Evolutionary conservation across 169 alveolate species (phyloP).

Genomic region (Cryptosporidium baileyi): DNA sequence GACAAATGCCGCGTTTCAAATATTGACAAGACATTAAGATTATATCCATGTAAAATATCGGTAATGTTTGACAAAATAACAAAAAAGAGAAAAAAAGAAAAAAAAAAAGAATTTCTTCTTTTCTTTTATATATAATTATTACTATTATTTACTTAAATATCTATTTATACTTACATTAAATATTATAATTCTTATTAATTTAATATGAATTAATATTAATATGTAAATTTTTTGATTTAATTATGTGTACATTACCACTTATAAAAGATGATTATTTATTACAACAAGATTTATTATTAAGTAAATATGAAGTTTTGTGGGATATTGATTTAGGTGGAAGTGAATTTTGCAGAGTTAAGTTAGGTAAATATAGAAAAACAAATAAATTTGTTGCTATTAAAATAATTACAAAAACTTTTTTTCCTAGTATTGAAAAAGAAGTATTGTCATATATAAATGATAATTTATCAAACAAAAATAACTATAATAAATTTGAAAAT

Average conservation of each 20-base stretch:
- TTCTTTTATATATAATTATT: too few relatives aligned
- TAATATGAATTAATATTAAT: too few relatives aligned
- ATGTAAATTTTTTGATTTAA: neutral
- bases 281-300: slow-evolving; percentile 24
- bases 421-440: slow-evolving; percentile 9
- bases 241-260: slow-evolving; percentile 47
- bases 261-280: neutral
- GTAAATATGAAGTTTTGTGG: slow-evolving; percentile 36
- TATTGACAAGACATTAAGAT: too few relatives aligned
- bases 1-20: too few relatives aligned
- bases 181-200: too few relatives aligned
- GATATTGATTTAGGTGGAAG: slow-evolving; percentile 68
- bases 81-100: too few relatives aligned
- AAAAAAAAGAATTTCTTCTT: too few relatives aligned
- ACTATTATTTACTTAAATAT: neutral
- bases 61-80: too few relatives aligned
- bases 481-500: neutral
- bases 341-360: slow-evolving; percentile 43
- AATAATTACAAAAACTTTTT: slow-evolving; percentile 28
- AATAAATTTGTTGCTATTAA: slow-evolving; percentile 47
- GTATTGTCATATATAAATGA: slow-evolving; percentile 4
- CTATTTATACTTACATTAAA: neutral
- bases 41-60: too few relatives aligned
- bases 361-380: slow-evolving; percentile 4
- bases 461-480: neutral